A percentile compares a stretch with the other conserved stretches of the same genome.
Evolutionary conservation across 2,329 filamentous ascomycete genomes (phyloP).

Genomic region (Sphaerulina vaccinii): DNA sequence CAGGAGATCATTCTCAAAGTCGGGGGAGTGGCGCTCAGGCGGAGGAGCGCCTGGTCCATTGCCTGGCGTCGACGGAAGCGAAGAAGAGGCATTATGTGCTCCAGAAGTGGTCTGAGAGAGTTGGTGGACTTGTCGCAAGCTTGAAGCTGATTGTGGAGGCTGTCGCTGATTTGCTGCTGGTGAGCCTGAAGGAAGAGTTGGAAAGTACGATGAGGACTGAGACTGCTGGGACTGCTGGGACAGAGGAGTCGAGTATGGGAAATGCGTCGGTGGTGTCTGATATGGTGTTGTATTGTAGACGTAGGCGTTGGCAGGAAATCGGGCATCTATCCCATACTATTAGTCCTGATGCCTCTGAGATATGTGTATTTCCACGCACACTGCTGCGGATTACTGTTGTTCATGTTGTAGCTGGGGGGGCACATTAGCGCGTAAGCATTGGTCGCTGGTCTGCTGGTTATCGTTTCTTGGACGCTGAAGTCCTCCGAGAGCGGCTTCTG

Average conservation of each 20-base stretch:
- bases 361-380: not conserved
- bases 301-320: not conserved
- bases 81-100: constrained; percentile 14
- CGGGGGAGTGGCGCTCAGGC: constrained; percentile 24
- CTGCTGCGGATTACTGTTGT: constrained; percentile 1
- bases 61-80: constrained; percentile 19
- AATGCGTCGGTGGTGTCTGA: constrained; percentile 1
- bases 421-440: too few relatives aligned
- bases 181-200: constrained; percentile 18
- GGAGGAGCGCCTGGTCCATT: constrained; percentile 32
- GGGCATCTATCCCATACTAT: not conserved
- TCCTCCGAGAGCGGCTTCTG: too few relatives aligned
- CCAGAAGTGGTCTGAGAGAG: too few relatives aligned
- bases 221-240: constrained; percentile 13
- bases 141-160: constrained; percentile 15
- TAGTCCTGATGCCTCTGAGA: not conserved
- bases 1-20: constrained; percentile 30
- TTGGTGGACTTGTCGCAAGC: constrained; percentile 3
- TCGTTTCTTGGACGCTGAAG: not conserved
- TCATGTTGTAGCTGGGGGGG: too few relatives aligned
- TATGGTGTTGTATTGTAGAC: constrained; percentile 10
- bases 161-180: not conserved
- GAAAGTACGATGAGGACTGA: constrained; percentile 19
- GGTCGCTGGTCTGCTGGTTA: constrained; percentile 12
- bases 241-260: not conserved